Evolutionary conservation across 306 rosid genomes (phyloP).

Genomic region (Dryas octopetala): DNA sequence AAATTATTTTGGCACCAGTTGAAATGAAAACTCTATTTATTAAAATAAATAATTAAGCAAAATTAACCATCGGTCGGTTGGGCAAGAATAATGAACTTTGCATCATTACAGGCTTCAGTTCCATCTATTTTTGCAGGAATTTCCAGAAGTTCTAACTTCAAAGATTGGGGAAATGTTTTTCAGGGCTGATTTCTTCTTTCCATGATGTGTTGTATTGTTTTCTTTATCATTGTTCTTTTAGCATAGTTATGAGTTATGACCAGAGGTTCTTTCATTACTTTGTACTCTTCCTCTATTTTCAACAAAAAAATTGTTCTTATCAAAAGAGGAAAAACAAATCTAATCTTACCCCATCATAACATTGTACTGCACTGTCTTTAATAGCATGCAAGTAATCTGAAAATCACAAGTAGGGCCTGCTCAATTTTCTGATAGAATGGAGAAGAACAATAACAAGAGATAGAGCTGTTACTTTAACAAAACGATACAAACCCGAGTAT

Average conservation of each 20-base stretch:
- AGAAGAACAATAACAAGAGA: neutral
- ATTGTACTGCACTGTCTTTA: constrained; percentile 47
- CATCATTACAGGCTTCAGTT: neutral
- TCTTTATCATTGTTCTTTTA: neutral
- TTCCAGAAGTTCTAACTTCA: neutral
- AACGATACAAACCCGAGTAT: constrained; percentile 59
- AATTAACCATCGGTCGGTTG: neutral
- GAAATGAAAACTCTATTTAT: neutral
- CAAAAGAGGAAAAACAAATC: neutral
- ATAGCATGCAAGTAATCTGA: constrained; percentile 91
- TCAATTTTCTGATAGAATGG: constrained; percentile 6
- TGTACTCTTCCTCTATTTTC: neutral
- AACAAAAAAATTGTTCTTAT: neutral
- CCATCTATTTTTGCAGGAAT: neutral
- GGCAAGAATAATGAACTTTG: neutral
- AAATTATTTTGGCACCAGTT: neutral
- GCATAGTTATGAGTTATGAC: neutral
- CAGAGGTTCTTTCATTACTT: neutral
- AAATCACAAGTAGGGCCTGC: constrained; percentile 21
- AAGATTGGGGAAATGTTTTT: neutral
- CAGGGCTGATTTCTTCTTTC: neutral
- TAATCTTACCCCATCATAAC: constrained; percentile 57
- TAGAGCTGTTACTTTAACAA: constrained; percentile 1
- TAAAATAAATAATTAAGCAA: neutral
- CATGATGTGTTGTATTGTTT: neutral